These are phyloP conservation scores for Kwoniella botswanensis DNA, from an alignment of 768 basidiomycete species.

Conservation along the genomic window DNA sequence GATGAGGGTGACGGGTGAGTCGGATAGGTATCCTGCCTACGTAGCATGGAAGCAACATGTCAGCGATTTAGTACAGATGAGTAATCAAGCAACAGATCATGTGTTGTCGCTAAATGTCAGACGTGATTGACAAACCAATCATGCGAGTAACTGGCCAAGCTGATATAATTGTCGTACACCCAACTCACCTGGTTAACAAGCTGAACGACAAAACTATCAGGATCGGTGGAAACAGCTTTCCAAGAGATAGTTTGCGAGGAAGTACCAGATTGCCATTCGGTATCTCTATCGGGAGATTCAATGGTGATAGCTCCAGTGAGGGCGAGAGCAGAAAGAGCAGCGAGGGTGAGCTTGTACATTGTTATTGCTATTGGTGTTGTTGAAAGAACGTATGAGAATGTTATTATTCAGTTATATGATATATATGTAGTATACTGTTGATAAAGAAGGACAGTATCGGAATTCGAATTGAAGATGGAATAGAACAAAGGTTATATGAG, in stretches of 20 bases:
- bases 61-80: not conserved
- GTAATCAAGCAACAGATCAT: not conserved
- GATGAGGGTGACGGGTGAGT: slow-evolving; percentile 47
- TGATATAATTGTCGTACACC: not conserved
- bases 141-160: not conserved
- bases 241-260: slow-evolving; percentile 66
- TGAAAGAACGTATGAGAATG: not conserved
- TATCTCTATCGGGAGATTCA: slow-evolving; percentile 61
- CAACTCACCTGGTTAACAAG: slow-evolving; percentile 66
- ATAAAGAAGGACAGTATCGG: not conserved
- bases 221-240: slow-evolving; percentile 71
- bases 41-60: not conserved
- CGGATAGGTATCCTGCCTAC: slow-evolving; percentile 40
- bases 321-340: slow-evolving; percentile 62
- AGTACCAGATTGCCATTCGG: slow-evolving; percentile 68
- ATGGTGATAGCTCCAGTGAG: slow-evolving; percentile 71
- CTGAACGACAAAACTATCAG: slow-evolving; percentile 70
- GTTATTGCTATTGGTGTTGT: slow-evolving; percentile 9
- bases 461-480: not conserved
- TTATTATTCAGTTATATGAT: not conserved
- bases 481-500: not conserved
- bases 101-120: not conserved
- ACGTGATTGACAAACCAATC: not conserved
- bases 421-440: not conserved
- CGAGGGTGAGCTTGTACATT: slow-evolving; percentile 31